phyloP scores from a whole-genome alignment of 768 basidiomycete species.

The Xerocomellus intermedius region DNA sequence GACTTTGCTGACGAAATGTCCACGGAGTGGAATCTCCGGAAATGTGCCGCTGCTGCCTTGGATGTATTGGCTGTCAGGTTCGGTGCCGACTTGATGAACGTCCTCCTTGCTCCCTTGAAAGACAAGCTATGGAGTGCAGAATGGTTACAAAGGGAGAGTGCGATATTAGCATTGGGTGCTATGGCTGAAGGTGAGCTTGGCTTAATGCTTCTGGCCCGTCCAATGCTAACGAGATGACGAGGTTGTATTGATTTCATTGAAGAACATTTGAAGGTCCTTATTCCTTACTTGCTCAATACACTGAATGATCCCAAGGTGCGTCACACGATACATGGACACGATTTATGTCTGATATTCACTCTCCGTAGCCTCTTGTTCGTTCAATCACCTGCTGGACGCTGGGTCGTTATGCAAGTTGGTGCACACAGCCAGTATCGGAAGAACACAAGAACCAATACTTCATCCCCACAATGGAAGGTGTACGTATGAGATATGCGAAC shows the following conservation, averaged over 20 bases:
- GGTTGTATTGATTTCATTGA: conserved; percentile 97
- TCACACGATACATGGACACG: not conserved
- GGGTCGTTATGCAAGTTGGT: conserved; percentile 98
- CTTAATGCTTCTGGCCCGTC: not conserved
- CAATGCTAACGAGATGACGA: conserved; percentile 32
- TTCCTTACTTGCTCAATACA: conserved; percentile 90
- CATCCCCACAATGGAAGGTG: conserved; percentile 97
- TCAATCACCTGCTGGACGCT: conserved; percentile 99
- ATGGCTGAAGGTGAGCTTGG: conserved; percentile 87
- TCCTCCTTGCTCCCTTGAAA: conserved; percentile 86
- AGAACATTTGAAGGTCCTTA: conserved; percentile 88
- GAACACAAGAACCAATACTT: conserved; percentile 91
- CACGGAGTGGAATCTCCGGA: conserved; percentile 98
- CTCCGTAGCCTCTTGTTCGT: conserved; percentile 82
- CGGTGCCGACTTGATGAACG: conserved; percentile 82
- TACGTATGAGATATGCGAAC: conserved; percentile 41
- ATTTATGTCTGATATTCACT: conserved; percentile 2
- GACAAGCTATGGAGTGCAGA: conserved; percentile 90
- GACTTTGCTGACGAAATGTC: conserved; percentile 92
- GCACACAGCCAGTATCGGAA: conserved; percentile 77
- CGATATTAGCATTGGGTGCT: conserved; percentile 92
- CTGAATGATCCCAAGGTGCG: conserved; percentile 88
- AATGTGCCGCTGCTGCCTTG: conserved; percentile 96
- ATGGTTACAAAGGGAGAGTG: conserved; percentile 94
- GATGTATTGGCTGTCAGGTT: conserved; percentile 96